Evolutionary conservation across 768 basidiomycete genomes (phyloP).

Genomic region (Mycena kentingensis): DNA sequence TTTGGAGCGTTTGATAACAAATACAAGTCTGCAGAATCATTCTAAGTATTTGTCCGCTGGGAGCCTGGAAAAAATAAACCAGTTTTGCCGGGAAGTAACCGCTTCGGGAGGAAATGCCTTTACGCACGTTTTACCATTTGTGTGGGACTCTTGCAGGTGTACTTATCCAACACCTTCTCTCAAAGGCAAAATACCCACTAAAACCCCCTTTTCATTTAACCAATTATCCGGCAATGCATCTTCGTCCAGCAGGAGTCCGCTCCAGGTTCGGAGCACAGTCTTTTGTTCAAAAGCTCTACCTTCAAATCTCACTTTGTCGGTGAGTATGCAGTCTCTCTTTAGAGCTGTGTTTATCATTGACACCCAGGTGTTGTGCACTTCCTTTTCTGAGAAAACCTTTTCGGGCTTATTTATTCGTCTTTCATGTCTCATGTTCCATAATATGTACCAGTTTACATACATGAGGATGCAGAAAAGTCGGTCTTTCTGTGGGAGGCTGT

Average conservation of each 20-base stretch:
- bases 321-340: background rate
- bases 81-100: background rate
- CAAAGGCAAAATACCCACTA: no score
- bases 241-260: no score
- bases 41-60: background rate
- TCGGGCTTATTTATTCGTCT: background rate
- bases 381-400: background rate
- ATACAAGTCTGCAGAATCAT: background rate
- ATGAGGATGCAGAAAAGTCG: background rate
- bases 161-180: background rate
- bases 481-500: background rate
- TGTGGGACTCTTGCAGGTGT: background rate
- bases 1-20: background rate
- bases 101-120: background rate
- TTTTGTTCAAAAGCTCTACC: background rate
- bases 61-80: background rate
- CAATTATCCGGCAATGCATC: no score
- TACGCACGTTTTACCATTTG: background rate
- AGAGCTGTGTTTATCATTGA: background rate
- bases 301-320: background rate
- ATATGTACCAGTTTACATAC: background rate
- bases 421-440: background rate
- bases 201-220: no score
- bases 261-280: background rate
- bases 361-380: background rate